Conservation (phyloP, 345 rosid genomes). For the Triadica sebifera region DNA sequence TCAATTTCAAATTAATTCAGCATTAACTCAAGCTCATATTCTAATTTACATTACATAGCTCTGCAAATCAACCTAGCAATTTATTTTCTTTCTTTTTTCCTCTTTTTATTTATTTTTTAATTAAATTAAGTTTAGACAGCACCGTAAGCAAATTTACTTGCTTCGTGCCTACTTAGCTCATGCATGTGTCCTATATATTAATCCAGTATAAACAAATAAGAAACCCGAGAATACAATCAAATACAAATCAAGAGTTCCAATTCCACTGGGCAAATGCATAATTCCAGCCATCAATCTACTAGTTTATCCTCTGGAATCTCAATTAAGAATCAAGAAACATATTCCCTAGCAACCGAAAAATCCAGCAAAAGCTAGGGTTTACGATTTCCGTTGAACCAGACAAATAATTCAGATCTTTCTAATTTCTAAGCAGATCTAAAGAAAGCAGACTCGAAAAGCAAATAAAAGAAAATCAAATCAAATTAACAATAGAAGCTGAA, state of each 20-base stretch:
- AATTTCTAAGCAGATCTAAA: background rate
- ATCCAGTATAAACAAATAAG: too few relatives aligned
- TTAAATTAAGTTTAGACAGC: background rate
- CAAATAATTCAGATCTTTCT: conserved; percentile 2
- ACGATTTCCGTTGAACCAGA: background rate
- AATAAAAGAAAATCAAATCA: background rate
- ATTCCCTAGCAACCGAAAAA: background rate
- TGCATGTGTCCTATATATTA: too few relatives aligned
- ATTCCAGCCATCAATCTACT: background rate
- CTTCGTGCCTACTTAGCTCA: too few relatives aligned
- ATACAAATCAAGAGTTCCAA: background rate
- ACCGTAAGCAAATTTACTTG: too few relatives aligned
- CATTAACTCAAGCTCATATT: too few relatives aligned
- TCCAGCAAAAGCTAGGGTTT: background rate
- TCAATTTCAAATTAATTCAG: too few relatives aligned
- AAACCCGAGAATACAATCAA: too few relatives aligned
- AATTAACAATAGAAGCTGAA: background rate
- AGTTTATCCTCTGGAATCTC: background rate
- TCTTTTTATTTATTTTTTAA: too few relatives aligned
- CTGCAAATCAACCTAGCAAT: background rate
- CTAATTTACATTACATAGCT: background rate
- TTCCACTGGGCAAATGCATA: background rate
- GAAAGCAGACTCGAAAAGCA: background rate
- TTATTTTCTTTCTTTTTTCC: too few relatives aligned
- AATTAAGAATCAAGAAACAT: background rate